phyloP scores from a whole-genome alignment of 768 basidiomycete species.

The Termitomyces sp. region DNA sequence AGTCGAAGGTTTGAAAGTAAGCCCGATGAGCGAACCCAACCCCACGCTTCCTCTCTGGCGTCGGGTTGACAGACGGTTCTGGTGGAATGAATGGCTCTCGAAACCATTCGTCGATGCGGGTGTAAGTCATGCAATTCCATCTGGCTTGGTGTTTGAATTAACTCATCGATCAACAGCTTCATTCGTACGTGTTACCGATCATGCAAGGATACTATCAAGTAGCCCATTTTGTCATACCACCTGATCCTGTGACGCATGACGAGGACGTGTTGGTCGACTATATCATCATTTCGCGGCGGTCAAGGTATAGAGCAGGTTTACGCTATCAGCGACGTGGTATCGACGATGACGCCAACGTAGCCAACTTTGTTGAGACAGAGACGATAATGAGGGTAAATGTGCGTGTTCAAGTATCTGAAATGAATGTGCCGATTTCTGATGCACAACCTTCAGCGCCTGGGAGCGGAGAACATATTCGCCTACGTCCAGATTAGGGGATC shows the following conservation, averaged over 20 bases:
- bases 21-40: conserved; percentile 68
- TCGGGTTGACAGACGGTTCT: conserved; percentile 85
- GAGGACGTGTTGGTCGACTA: conserved; percentile 67
- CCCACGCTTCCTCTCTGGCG: conserved; percentile 87
- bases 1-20: conserved; percentile 34
- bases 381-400: conserved; percentile 84
- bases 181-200: conserved; percentile 85
- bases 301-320: conserved; percentile 86
- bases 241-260: conserved; percentile 41
- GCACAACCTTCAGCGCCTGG: conserved; percentile 56
- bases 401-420: conserved; percentile 15
- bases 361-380: conserved; percentile 96
- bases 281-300: conserved; percentile 80
- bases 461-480: conserved; percentile 74
- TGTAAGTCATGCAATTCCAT: conserved; percentile 40
- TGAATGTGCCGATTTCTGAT: not conserved
- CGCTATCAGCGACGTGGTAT: conserved; percentile 94
- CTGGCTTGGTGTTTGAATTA: not conserved
- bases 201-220: conserved; percentile 93
- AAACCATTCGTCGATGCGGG: conserved; percentile 87
- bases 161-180: conserved; percentile 46
- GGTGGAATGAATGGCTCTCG: conserved; percentile 93
- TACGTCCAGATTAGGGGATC: conserved; percentile 93
- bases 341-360: conserved; percentile 90
- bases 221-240: conserved; percentile 62